Evolutionary conservation across 2,329 filamentous ascomycete species (phyloP).

Genomic region (Epichloe hybrida): DNA sequence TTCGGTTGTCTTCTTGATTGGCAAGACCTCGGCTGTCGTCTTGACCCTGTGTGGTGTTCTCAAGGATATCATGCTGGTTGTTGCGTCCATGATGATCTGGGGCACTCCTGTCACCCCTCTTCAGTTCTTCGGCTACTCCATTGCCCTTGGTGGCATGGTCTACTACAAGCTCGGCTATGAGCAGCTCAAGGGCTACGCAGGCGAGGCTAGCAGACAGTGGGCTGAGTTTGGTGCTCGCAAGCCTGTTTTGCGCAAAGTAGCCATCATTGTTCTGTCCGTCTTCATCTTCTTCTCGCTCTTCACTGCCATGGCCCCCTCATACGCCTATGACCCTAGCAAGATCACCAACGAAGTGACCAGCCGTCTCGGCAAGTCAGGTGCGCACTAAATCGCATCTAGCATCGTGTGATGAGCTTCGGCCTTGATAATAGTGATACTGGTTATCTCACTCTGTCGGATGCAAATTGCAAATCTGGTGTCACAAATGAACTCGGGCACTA

Average conservation of each 20-base stretch:
- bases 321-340: constrained; percentile 40
- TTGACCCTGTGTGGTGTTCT: constrained; percentile 79
- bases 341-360: constrained; percentile 34
- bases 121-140: constrained; percentile 74
- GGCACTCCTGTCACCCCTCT: constrained; percentile 58
- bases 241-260: constrained; percentile 64
- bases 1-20: constrained; percentile 76
- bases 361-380: constrained; percentile 30
- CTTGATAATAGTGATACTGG: background rate
- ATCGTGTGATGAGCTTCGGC: background rate
- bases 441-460: background rate
- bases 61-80: constrained; percentile 75
- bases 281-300: constrained; percentile 58
- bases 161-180: constrained; percentile 82
- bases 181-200: constrained; percentile 66
- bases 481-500: background rate
- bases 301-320: constrained; percentile 49
- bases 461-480: background rate
- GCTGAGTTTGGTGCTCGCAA: constrained; percentile 69
- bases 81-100: constrained; percentile 71
- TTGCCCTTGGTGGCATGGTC: constrained; percentile 60
- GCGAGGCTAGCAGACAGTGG: constrained; percentile 64
- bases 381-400: constrained; percentile 3
- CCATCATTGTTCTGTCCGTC: constrained; percentile 51
- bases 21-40: constrained; percentile 75